These are phyloP conservation scores for Acanthochlamys bracteata DNA, from an alignment of 106 monocot species.

Conservation along the genomic window DNA sequence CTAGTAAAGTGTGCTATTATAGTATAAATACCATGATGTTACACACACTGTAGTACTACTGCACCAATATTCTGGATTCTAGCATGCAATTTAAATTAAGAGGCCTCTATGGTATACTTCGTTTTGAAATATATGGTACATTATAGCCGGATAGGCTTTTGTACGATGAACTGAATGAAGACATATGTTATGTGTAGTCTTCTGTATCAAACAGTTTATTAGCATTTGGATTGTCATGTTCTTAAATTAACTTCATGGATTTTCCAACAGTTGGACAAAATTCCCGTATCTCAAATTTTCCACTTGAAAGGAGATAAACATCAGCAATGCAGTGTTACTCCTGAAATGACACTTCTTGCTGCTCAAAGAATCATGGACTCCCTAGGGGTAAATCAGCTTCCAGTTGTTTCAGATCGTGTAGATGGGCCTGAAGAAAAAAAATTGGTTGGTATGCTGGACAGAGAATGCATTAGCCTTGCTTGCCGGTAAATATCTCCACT, in stretches of 20 bases:
- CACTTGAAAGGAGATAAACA: slow-evolving; percentile 18
- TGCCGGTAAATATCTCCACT: slow-evolving; percentile 10
- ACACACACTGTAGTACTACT: too few species aligned
- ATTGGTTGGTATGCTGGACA: slow-evolving; percentile 43
- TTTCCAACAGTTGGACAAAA: slow-evolving; percentile 24
- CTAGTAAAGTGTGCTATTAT: neutral
- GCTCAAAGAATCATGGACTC: slow-evolving; percentile 57
- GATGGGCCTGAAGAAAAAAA: slow-evolving; percentile 8
- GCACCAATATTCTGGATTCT: too few species aligned
- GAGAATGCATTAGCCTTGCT: slow-evolving; percentile 44
- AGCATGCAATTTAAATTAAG: too few species aligned
- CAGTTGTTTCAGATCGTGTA: slow-evolving; percentile 32
- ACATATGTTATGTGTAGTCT: neutral
- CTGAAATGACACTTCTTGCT: slow-evolving; percentile 38
- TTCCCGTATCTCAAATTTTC: slow-evolving; percentile 38
- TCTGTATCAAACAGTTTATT: neutral
- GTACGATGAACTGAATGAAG: too few species aligned
- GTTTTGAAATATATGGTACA: too few species aligned
- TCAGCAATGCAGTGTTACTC: slow-evolving; percentile 32
- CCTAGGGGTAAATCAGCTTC: slow-evolving; percentile 32
- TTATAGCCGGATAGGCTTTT: too few species aligned
- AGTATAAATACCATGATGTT: too few species aligned
- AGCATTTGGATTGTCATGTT: neutral
- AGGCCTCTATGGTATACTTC: too few species aligned
- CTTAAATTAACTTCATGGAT: neutral